Percentiles rank a stretch among this genome's conserved stretches.
These are phyloP conservation scores for Gautieria morchelliformis DNA, from an alignment of 768 basidiomycete genomes.

Conservation along the genomic window DNA sequence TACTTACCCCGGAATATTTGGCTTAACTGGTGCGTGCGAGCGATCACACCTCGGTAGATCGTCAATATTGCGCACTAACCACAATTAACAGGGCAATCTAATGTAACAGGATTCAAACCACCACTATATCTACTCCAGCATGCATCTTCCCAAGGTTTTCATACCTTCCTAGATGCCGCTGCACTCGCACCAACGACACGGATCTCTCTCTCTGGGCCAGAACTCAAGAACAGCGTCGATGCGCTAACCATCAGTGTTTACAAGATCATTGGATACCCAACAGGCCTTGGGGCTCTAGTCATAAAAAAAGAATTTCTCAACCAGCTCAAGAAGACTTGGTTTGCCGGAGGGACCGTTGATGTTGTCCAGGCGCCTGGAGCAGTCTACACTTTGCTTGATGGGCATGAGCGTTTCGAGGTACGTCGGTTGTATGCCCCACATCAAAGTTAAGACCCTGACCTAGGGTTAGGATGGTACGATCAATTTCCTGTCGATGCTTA, in stretches of 20 bases:
- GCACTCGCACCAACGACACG: constrained; percentile 66
- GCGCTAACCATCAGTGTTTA: constrained; percentile 81
- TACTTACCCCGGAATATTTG: constrained; percentile 6
- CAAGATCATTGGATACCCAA: constrained; percentile 87
- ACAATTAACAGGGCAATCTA: constrained; percentile 67
- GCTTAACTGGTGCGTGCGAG: constrained; percentile 2
- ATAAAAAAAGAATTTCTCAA: constrained; percentile 60
- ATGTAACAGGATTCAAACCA: constrained; percentile 69
- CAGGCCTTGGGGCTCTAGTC: constrained; percentile 72
- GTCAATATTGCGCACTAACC: background rate
- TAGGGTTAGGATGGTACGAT: constrained; percentile 69
- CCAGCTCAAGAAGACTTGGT: constrained; percentile 66
- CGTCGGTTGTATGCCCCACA: constrained; percentile 9
- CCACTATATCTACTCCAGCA: constrained; percentile 53
- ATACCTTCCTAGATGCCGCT: constrained; percentile 73
- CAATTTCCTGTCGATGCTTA: constrained; percentile 68
- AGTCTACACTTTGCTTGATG: constrained; percentile 49
- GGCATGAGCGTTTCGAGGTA: constrained; percentile 72
- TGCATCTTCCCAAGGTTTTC: constrained; percentile 61
- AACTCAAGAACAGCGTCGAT: constrained; percentile 53
- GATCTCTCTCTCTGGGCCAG: constrained; percentile 41
- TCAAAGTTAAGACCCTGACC: constrained; percentile 6
- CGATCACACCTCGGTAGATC: background rate
- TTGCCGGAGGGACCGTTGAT: constrained; percentile 74
- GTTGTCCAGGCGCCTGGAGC: constrained; percentile 75